Evolutionary conservation across 306 rosid genomes (phyloP).

Genomic region (Vicia villosa): DNA sequence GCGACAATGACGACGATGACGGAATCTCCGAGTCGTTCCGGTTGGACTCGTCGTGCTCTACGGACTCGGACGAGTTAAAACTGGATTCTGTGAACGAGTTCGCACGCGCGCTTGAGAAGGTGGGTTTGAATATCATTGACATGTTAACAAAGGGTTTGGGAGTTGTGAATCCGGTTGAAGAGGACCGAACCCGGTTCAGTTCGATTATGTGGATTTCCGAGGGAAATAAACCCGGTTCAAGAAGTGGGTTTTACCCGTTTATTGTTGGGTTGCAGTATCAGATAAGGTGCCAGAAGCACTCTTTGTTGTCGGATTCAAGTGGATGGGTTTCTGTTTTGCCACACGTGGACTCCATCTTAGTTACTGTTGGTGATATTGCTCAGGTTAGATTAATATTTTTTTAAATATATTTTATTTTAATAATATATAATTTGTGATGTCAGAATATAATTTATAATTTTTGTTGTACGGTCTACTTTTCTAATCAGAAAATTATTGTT

Average conservation of each 20-base stretch:
- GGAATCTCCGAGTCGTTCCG: slow-evolving; percentile 65
- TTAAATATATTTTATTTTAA: background rate
- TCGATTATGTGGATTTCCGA: slow-evolving; percentile 69
- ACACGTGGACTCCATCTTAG: slow-evolving; percentile 65
- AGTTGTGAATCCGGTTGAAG: slow-evolving; percentile 48
- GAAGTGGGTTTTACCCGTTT: slow-evolving; percentile 75
- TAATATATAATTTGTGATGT: background rate
- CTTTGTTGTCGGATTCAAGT: slow-evolving; percentile 73
- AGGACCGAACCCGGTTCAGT: slow-evolving; percentile 47
- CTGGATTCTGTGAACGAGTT: slow-evolving; percentile 52
- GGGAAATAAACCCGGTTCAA: slow-evolving; percentile 27
- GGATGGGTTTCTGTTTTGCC: slow-evolving; percentile 76
- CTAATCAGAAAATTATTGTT: background rate
- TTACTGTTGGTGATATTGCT: slow-evolving; percentile 82
- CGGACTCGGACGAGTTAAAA: slow-evolving; percentile 46
- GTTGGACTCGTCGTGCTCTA: slow-evolving; percentile 47
- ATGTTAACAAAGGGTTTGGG: slow-evolving; percentile 48
- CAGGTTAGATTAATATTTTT: slow-evolving; percentile 50
- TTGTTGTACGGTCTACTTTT: background rate
- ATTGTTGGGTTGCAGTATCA: slow-evolving; percentile 72
- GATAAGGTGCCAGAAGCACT: slow-evolving; percentile 56
- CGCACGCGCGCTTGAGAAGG: slow-evolving; percentile 52
- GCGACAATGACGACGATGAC: slow-evolving; percentile 35
- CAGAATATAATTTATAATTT: background rate
- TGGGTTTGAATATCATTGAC: slow-evolving; percentile 65